These are phyloP conservation scores for Azolla pinnata DNA, from an alignment of 75 land plant species.

Conservation along the genomic window DNA sequence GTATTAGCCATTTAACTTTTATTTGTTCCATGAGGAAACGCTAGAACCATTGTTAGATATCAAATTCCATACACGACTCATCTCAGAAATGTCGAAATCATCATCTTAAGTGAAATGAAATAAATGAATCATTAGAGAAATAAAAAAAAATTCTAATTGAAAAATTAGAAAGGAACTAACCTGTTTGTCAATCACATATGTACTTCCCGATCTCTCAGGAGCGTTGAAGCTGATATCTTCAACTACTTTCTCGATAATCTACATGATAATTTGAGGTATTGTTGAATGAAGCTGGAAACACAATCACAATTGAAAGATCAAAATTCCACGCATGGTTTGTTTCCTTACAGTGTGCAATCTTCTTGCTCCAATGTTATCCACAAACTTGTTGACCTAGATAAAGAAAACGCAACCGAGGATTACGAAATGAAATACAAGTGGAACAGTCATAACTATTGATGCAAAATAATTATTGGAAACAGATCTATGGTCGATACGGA, in stretches of 20 bases:
- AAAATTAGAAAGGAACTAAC: conserved; percentile 3
- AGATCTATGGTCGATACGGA: too few species aligned
- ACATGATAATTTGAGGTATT: too few species aligned
- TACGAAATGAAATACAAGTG: too few species aligned
- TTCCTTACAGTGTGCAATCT: conserved; percentile 30
- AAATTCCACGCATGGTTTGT: too few species aligned
- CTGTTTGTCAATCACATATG: conserved; percentile 24
- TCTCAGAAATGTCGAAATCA: neutral
- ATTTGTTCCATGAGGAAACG: neutral
- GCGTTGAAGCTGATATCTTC: conserved; percentile 36
- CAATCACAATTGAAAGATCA: too few species aligned
- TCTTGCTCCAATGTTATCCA: conserved; percentile 34
- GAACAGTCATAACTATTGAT: too few species aligned
- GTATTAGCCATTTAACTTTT: neutral
- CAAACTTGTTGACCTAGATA: conserved; percentile 23
- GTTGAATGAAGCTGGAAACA: neutral
- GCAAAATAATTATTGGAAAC: too few species aligned
- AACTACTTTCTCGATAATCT: conserved; percentile 35
- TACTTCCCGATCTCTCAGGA: conserved; percentile 24
- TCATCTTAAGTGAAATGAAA: neutral
- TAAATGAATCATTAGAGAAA: neutral
- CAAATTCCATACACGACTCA: neutral
- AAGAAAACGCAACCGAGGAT: conserved; percentile 6
- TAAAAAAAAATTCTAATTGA: neutral
- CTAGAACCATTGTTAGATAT: neutral